Percentiles rank a stretch among this genome's conserved stretches.
These are phyloP conservation scores for Dendrobium nobile DNA, from an alignment of 106 monocot species.

Conservation along the genomic window DNA sequence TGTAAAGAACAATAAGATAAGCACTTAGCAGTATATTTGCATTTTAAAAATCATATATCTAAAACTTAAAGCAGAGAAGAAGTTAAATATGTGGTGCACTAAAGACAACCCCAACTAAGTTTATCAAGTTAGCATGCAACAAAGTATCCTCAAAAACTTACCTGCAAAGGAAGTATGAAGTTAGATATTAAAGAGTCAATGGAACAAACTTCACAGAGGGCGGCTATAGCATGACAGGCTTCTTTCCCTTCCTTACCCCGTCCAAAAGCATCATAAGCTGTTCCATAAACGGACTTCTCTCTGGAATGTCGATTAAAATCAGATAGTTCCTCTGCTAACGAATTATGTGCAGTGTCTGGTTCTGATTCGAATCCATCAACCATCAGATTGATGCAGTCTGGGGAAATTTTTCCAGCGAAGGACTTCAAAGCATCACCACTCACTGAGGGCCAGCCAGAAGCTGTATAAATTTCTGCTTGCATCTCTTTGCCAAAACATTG, in stretches of 20 bases:
- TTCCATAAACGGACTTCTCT: constrained; percentile 54
- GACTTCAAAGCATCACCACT: constrained; percentile 74
- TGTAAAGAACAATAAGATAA: background rate
- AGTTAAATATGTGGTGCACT: background rate
- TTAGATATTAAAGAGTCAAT: constrained; percentile 96
- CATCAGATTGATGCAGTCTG: constrained; percentile 24
- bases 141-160: constrained; percentile 13
- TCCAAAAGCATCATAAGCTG: constrained; percentile 85
- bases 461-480: constrained; percentile 60
- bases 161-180: constrained; percentile 94
- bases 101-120: background rate
- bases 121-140: background rate
- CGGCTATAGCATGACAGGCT: constrained; percentile 89
- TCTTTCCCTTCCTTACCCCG: constrained; percentile 52
- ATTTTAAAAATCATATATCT: background rate
- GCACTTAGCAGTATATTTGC: background rate
- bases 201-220: constrained; percentile 89
- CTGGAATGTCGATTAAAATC: background rate
- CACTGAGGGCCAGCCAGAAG: constrained; percentile 90
- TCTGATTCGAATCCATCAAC: constrained; percentile 29
- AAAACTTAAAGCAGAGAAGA: background rate
- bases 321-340: background rate
- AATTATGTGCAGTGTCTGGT: background rate
- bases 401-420: constrained; percentile 67
- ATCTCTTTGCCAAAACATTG: constrained; percentile 29